Conservation (phyloP, 352 stramenopile genomes). For the Pythium dissimile region DNA sequence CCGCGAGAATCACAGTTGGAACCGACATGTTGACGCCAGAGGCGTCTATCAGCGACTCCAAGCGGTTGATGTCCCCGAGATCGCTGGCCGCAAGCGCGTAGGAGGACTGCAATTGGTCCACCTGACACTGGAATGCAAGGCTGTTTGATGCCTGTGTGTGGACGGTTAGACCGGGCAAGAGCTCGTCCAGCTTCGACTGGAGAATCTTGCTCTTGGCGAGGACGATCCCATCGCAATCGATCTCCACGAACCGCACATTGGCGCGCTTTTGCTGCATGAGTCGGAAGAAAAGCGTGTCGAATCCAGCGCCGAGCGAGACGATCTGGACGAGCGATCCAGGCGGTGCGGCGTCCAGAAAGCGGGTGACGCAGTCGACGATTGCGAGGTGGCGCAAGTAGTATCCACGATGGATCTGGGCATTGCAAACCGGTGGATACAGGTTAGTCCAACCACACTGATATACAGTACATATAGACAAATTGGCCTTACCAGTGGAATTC, state of each 20-base stretch:
- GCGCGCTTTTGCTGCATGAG: conserved; percentile 28
- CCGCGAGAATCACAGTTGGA: conserved; percentile 57
- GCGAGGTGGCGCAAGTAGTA: conserved; percentile 73
- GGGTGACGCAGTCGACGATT: conserved; percentile 44
- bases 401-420: conserved; percentile 73
- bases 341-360: conserved; percentile 32
- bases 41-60: conserved; percentile 29
- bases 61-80: conserved; percentile 38
- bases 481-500: conserved; percentile 53
- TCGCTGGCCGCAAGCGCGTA: conserved; percentile 58
- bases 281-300: conserved; percentile 76
- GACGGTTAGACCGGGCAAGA: not conserved
- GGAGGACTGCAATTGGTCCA: conserved; percentile 5
- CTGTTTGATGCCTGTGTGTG: not conserved
- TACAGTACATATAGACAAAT: too few species aligned
- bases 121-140: conserved; percentile 1
- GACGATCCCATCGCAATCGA: conserved; percentile 61
- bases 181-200: conserved; percentile 11
- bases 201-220: conserved; percentile 45
- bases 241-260: conserved; percentile 40
- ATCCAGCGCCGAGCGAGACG: conserved; percentile 65
- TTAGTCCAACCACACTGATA: not conserved
- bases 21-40: conserved; percentile 29
- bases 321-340: conserved; percentile 37
- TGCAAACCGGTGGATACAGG: not conserved